These are phyloP conservation scores for Colletotrichum lini DNA, from an alignment of 2,329 filamentous ascomycete species.

Conservation along the genomic window DNA sequence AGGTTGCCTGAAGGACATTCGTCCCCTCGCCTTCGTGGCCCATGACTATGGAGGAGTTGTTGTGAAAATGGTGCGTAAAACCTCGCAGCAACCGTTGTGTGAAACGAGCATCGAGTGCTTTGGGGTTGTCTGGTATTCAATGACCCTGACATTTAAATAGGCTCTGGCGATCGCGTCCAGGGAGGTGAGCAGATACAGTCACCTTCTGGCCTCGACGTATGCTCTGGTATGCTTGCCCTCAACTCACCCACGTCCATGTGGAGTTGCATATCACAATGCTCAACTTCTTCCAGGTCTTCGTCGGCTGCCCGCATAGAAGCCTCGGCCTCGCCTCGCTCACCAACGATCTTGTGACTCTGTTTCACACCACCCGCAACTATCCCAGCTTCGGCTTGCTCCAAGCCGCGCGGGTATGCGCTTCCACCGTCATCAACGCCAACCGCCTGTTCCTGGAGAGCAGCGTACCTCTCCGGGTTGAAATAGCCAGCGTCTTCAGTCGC, in stretches of 20 bases:
- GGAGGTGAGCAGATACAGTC: background rate
- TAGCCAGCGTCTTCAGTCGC: background rate
- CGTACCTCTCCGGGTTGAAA: background rate
- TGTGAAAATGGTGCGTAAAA: background rate
- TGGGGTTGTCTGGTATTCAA: background rate
- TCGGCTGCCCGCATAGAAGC: background rate
- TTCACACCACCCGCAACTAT: background rate
- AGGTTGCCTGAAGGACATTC: background rate
- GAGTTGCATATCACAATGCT: background rate
- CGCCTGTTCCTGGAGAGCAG: background rate
- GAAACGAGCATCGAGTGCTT: no score
- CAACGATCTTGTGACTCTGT: background rate
- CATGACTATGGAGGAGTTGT: background rate
- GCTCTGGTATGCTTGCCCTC: background rate
- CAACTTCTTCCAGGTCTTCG: background rate
- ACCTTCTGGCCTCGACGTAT: background rate
- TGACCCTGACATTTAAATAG: background rate
- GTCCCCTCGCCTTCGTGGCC: background rate
- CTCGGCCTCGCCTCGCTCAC: background rate
- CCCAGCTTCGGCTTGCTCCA: background rate
- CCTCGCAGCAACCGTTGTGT: background rate
- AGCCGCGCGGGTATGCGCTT: background rate
- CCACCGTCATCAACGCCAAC: background rate
- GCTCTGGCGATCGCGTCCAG: background rate
- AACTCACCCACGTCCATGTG: no score